A percentile compares a stretch with the other conserved stretches of the same genome.
Conservation (phyloP, 2,329 filamentous ascomycete species). For the Amesomyces nigricolor region DNA sequence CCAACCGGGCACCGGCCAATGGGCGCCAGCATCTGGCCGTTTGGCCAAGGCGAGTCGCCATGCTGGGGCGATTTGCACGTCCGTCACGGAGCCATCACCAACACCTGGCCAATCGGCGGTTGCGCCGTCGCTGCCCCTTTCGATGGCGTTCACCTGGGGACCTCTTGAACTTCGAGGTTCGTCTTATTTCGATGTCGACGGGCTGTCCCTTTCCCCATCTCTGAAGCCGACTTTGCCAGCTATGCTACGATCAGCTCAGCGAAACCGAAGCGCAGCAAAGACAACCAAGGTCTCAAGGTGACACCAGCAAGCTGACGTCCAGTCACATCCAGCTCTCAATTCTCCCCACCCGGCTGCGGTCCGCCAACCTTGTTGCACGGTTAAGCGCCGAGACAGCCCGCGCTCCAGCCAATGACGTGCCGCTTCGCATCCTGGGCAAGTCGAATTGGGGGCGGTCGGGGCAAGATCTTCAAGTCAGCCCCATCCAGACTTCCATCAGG, state of each 20-base stretch:
- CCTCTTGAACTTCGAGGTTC: neutral
- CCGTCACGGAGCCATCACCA: conserved; percentile 20
- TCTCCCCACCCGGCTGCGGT: conserved; percentile 6
- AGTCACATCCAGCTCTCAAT: neutral
- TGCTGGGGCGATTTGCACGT: conserved; percentile 18
- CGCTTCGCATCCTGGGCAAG: neutral
- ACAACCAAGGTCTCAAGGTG: neutral
- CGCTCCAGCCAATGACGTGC: conserved; percentile 6
- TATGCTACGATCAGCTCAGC: too few species aligned
- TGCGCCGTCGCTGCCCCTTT: neutral
- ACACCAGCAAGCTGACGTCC: neutral
- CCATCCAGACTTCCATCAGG: neutral
- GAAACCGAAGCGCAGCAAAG: neutral
- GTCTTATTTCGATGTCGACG: too few species aligned
- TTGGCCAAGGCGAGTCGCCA: conserved; percentile 22
- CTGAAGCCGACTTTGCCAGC: too few species aligned
- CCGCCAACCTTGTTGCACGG: conserved; percentile 14
- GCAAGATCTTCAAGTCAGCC: neutral
- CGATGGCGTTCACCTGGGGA: too few species aligned
- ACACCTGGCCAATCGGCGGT: conserved; percentile 16
- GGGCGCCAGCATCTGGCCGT: conserved; percentile 16
- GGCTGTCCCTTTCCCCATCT: too few species aligned
- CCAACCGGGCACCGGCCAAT: conserved; percentile 19
- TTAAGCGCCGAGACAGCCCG: conserved; percentile 16
- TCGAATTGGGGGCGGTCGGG: neutral